Evolutionary conservation across 139 green algal genomes (phyloP).

Genomic region (Trebouxia sp.): DNA sequence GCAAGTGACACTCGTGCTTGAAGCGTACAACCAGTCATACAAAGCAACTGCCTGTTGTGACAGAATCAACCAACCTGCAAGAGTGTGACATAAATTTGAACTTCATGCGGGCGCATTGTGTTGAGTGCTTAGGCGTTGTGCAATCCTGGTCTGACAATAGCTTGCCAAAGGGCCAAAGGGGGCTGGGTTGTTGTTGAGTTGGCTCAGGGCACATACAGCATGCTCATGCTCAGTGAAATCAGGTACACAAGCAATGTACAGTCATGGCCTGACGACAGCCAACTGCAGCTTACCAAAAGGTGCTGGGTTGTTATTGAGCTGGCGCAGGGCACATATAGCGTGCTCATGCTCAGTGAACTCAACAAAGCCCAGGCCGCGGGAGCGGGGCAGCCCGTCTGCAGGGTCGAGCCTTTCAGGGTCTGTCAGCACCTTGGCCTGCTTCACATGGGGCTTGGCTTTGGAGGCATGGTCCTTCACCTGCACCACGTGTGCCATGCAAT

Average conservation of each 20-base stretch:
- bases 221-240: slow-evolving; percentile 91
- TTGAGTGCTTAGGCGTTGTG: not conserved
- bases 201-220: slow-evolving; percentile 83
- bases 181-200: slow-evolving; percentile 96
- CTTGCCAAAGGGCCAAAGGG: slow-evolving; percentile 45
- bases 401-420: slow-evolving; percentile 56
- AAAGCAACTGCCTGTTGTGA: too few relatives aligned
- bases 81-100: not conserved
- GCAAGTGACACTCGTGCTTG: too few relatives aligned
- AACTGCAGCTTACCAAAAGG: slow-evolving; percentile 48
- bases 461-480: slow-evolving; percentile 77
- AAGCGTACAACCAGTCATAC: too few relatives aligned
- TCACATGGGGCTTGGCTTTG: slow-evolving; percentile 76
- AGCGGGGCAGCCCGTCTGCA: slow-evolving; percentile 26
- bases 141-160: not conserved
- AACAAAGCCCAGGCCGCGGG: slow-evolving; percentile 85
- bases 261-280: too few relatives aligned
- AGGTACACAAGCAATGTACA: not conserved
- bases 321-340: slow-evolving; percentile 83
- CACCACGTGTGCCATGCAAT: slow-evolving; percentile 40
- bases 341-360: slow-evolving; percentile 91
- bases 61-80: too few relatives aligned
- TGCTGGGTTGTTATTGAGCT: slow-evolving; percentile 96
- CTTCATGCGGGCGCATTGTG: not conserved
- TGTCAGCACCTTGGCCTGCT: slow-evolving; percentile 84